phyloP scores from a whole-genome alignment of 768 basidiomycete species.

The Cystobasidium tubakii region DNA sequence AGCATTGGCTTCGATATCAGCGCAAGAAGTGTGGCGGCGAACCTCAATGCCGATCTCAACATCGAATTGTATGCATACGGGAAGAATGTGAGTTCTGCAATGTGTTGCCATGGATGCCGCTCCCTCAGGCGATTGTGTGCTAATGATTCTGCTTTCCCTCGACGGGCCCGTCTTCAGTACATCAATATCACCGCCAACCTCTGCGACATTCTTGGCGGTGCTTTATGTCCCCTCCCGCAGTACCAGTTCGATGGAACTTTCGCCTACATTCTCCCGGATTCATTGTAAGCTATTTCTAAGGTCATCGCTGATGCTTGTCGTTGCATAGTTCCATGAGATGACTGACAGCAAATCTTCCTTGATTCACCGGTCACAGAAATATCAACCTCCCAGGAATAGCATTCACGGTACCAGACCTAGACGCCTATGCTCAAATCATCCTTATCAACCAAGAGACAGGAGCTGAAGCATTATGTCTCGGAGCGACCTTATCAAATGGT shows the following conservation, averaged over 20 bases:
- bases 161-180: conserved; percentile 49
- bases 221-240: conserved; percentile 70
- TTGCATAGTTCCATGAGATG: no score
- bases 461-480: conserved; percentile 75
- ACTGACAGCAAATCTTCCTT: background rate
- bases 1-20: conserved; percentile 37
- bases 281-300: background rate
- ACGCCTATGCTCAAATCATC: conserved; percentile 76
- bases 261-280: conserved; percentile 36
- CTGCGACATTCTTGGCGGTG: conserved; percentile 69
- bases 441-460: conserved; percentile 66
- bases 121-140: no score
- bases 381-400: conserved; percentile 68
- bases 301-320: background rate
- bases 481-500: conserved; percentile 86
- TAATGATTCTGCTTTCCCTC: no score
- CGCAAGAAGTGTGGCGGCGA: conserved; percentile 23
- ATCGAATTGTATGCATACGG: conserved; percentile 37
- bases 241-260: conserved; percentile 74
- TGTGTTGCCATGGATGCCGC: background rate
- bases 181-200: conserved; percentile 81
- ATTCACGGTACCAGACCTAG: conserved; percentile 81
- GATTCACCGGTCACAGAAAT: conserved; percentile 31
- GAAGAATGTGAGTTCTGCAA: conserved; percentile 20
- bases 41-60: conserved; percentile 35